Percentiles rank a stretch among this genome's conserved stretches.
Conservation (phyloP, 345 rosid species). For the Abelmoschus esculentus region DNA sequence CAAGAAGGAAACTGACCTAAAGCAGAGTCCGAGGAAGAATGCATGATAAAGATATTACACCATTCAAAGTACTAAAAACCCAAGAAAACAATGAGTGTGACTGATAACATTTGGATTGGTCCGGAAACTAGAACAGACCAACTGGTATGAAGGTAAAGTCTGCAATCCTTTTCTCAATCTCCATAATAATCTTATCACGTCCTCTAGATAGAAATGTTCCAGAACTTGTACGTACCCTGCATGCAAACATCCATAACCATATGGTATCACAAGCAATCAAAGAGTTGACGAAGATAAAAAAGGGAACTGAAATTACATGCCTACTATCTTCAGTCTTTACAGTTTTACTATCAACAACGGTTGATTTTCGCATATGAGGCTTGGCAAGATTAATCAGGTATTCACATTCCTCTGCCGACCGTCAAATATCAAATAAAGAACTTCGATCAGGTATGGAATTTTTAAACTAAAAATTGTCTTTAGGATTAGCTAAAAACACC, state of each 20-base stretch:
- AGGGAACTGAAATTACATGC: no score
- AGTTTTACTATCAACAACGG: conserved; percentile 73
- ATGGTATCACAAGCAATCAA: neutral
- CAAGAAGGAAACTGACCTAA: conserved; percentile 6
- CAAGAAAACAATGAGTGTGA: neutral
- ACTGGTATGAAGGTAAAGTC: conserved; percentile 76
- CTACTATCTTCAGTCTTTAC: conserved; percentile 90
- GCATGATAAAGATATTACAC: neutral
- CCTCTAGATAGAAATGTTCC: conserved; percentile 77
- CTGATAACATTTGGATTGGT: neutral
- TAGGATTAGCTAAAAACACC: conserved; percentile 53
- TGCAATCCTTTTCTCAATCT: conserved; percentile 77
- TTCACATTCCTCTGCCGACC: conserved; percentile 73
- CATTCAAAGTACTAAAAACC: neutral
- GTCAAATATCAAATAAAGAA: conserved; percentile 16
- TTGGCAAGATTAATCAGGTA: conserved; percentile 66
- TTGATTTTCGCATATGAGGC: conserved; percentile 77
- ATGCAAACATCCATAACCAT: conserved; percentile 1
- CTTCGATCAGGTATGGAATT: neutral
- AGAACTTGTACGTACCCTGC: conserved; percentile 86
- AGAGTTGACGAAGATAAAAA: neutral
- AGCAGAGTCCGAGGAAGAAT: neutral
- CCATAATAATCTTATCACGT: conserved; percentile 56
- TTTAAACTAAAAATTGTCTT: no score
- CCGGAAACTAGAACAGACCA: conserved; percentile 36